Evolutionary conservation across 345 rosid genomes (phyloP).

Genomic region (Cochlearia excelsa): DNA sequence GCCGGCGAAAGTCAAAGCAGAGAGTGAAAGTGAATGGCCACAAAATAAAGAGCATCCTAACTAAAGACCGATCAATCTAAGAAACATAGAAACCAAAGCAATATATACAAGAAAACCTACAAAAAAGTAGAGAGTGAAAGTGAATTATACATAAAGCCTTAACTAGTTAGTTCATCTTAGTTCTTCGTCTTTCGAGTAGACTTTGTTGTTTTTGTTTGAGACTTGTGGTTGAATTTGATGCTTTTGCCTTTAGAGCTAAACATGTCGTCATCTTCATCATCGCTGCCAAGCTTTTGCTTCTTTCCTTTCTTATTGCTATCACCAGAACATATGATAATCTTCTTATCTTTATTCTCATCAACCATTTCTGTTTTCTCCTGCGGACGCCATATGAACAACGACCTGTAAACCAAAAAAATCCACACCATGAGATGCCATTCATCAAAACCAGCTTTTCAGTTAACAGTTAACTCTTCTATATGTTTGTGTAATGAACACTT

Average conservation of each 20-base stretch:
- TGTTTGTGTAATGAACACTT: not conserved
- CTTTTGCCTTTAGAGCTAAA: constrained; percentile 54
- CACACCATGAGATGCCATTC: constrained; percentile 4
- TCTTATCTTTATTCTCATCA: constrained; percentile 53
- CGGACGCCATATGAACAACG: constrained; percentile 90
- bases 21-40: too few species aligned
- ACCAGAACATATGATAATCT: constrained; percentile 51
- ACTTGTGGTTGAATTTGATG: constrained; percentile 37
- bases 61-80: not conserved
- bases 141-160: not conserved
- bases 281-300: constrained; percentile 45
- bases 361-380: constrained; percentile 47
- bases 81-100: not conserved
- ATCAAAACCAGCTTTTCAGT: constrained; percentile 2
- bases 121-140: not conserved
- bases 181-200: constrained; percentile 38
- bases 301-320: constrained; percentile 54
- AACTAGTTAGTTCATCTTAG: constrained; percentile 17
- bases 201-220: constrained; percentile 32
- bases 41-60: not conserved
- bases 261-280: constrained; percentile 53
- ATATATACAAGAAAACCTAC: constrained; percentile 14
- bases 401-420: constrained; percentile 43
- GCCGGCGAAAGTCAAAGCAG: too few species aligned
- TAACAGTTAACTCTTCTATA: not conserved